A percentile compares a stretch with the other conserved stretches of the same genome.
These are phyloP conservation scores for Beauveria pseudobassiana DNA, from an alignment of 2,329 filamentous ascomycete species.

Conservation along the genomic window DNA sequence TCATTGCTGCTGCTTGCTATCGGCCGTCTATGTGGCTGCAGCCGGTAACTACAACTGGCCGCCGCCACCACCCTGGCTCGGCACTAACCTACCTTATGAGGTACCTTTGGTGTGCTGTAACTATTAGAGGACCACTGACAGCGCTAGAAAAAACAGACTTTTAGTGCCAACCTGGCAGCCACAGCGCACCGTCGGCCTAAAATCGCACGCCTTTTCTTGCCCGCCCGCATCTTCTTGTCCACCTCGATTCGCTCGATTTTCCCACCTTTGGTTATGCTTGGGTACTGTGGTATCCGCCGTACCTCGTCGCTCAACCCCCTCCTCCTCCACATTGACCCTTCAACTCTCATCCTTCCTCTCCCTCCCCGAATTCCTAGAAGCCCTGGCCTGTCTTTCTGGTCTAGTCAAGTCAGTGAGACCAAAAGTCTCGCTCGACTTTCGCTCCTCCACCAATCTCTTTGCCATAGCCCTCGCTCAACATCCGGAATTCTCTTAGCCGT, in stretches of 20 bases:
- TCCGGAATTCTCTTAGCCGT: neutral
- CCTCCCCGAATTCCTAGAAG: neutral
- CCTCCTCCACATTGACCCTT: neutral
- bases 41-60: neutral
- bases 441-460: constrained; percentile 3
- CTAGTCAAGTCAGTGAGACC: constrained; percentile 3
- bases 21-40: neutral
- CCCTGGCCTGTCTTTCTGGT: neutral
- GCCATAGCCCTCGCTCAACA: neutral
- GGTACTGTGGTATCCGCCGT: no score
- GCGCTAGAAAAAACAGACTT: neutral
- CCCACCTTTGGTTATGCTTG: no score
- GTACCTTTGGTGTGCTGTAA: neutral
- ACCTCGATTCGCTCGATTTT: no score
- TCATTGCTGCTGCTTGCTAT: no score
- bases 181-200: no score
- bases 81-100: no score
- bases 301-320: neutral
- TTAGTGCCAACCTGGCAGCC: no score
- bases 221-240: no score
- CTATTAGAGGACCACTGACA: no score
- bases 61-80: neutral
- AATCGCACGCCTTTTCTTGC: no score
- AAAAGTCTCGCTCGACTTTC: constrained; percentile 4
- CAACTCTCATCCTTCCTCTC: neutral